These are phyloP conservation scores for Verticillium albo-atrum DNA, from an alignment of 2,329 filamentous ascomycete genomes.

Conservation along the genomic window DNA sequence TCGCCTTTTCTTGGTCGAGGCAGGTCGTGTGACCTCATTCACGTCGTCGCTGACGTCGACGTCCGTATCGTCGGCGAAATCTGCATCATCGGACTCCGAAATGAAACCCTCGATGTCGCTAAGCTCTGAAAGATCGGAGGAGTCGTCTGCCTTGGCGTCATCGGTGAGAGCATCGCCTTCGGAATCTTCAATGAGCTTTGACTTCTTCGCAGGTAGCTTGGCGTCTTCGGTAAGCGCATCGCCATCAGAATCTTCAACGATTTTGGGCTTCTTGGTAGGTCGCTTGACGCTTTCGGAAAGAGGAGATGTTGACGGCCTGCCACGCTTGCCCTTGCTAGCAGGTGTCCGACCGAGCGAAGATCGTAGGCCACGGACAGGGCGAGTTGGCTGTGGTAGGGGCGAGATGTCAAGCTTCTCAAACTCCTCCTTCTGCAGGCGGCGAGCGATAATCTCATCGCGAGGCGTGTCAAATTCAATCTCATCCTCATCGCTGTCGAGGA, in stretches of 20 bases:
- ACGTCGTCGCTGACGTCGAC: constrained; percentile 1
- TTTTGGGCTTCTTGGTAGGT: constrained; percentile 3
- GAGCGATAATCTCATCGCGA: constrained; percentile 25
- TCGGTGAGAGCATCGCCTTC: not conserved
- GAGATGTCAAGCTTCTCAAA: constrained; percentile 3
- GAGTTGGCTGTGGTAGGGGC: not conserved
- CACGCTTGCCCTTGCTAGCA: not conserved
- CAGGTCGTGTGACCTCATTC: constrained; percentile 2
- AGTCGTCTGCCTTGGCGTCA: not conserved
- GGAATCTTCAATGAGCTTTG: not conserved
- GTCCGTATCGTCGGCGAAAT: constrained; percentile 16
- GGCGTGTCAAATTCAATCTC: constrained; percentile 20
- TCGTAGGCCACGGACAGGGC: not conserved
- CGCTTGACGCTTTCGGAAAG: not conserved
- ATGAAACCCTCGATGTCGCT: constrained; percentile 6
- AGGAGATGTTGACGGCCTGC: not conserved
- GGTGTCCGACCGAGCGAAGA: constrained; percentile 11
- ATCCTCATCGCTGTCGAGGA: constrained; percentile 36
- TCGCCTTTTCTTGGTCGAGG: not conserved
- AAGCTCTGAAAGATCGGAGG: not conserved
- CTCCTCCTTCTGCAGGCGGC: constrained; percentile 29
- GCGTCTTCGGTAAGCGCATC: not conserved
- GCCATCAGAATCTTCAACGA: not conserved
- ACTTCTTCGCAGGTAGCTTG: constrained; percentile 3
- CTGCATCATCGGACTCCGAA: constrained; percentile 8